Percentiles rank a stretch among this genome's conserved stretches.
These are phyloP conservation scores for Calycina herbarum DNA, from an alignment of 2,329 filamentous ascomycete genomes.

Conservation along the genomic window DNA sequence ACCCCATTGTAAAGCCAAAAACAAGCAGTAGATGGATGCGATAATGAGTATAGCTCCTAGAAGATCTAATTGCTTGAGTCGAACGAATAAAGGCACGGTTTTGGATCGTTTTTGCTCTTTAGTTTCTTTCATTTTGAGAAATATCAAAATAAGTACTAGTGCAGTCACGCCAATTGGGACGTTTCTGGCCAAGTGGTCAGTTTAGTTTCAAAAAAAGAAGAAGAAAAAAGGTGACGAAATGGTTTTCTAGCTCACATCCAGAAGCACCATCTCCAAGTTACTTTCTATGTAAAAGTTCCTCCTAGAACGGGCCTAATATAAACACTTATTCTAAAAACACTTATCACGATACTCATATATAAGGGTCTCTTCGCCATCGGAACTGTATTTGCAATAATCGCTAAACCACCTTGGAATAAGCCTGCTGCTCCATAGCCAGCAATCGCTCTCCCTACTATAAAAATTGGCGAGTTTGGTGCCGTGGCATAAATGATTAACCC, in stretches of 20 bases:
- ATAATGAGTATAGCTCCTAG: background rate
- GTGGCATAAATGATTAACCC: too few species aligned
- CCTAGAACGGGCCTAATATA: slow-evolving; percentile 57
- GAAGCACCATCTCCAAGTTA: slow-evolving; percentile 39
- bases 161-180: slow-evolving; percentile 36
- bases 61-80: background rate
- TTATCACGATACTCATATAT: too few species aligned
- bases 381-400: too few species aligned
- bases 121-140: background rate
- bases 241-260: slow-evolving; percentile 35
- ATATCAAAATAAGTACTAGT: slow-evolving; percentile 5
- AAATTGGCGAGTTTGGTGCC: too few species aligned
- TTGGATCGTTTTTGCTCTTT: background rate
- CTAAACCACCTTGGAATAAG: too few species aligned
- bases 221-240: too few species aligned
- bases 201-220: too few species aligned
- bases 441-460: too few species aligned
- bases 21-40: background rate
- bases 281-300: slow-evolving; percentile 57
- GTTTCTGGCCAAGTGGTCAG: slow-evolving; percentile 34
- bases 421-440: too few species aligned
- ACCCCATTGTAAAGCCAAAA: slow-evolving; percentile 9
- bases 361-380: too few species aligned
- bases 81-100: background rate
- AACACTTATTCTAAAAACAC: slow-evolving; percentile 11